A percentile compares a stretch with the other conserved stretches of the same genome.
phyloP scores from a whole-genome alignment of 2,329 filamentous ascomycete genomes.

The Sporothrix inflata region DNA sequence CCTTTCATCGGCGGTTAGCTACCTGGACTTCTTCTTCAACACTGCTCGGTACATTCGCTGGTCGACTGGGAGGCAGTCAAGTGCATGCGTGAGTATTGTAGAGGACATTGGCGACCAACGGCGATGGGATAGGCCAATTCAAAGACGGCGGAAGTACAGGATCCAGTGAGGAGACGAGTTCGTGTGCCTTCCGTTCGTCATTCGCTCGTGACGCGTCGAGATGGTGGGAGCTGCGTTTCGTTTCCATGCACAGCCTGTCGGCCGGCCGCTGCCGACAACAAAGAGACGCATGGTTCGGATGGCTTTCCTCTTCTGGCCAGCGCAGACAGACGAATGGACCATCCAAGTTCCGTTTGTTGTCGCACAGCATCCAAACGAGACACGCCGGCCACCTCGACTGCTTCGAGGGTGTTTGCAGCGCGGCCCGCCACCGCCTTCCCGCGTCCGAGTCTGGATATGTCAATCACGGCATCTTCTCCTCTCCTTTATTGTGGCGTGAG shows the following conservation, averaged over 20 bases:
- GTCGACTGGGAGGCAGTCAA: neutral
- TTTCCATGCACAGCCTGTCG: neutral
- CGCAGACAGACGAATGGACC: neutral
- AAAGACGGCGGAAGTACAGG: neutral
- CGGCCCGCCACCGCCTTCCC: neutral
- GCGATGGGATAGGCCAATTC: neutral
- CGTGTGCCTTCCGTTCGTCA: neutral
- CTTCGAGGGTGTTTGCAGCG: neutral
- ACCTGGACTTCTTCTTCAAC: neutral
- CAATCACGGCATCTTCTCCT: neutral
- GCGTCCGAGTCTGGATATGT: neutral
- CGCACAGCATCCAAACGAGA: constrained; percentile 5
- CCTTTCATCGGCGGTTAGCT: neutral
- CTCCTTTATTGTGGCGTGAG: neutral
- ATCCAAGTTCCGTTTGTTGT: neutral
- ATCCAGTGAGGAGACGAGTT: no score
- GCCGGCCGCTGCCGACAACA: neutral
- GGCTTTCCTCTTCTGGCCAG: neutral
- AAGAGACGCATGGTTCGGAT: neutral
- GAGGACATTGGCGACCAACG: neutral
- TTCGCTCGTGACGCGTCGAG: neutral
- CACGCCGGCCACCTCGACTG: neutral
- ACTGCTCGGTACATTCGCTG: neutral
- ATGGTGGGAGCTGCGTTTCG: neutral
- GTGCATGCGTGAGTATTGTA: neutral